Percentiles rank a stretch among this genome's conserved stretches.
phyloP scores from a whole-genome alignment of 768 basidiomycete species.

The Exsudoporus frostii region DNA sequence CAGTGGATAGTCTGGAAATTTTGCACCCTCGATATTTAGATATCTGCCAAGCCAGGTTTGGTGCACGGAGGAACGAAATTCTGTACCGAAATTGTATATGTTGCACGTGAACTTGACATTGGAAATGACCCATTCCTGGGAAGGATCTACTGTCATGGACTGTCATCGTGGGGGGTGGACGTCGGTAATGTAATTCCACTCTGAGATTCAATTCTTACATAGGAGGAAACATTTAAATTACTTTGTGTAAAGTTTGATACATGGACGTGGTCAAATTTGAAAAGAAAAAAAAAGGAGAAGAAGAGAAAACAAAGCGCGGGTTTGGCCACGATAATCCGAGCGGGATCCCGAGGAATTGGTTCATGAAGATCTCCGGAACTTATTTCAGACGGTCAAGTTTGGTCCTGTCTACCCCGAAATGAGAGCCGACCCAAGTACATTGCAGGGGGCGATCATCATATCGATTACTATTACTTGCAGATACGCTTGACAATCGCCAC shows the following conservation, averaged over 20 bases:
- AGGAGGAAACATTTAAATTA: background rate
- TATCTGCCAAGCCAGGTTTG: background rate
- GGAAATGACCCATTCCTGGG: conserved; percentile 19
- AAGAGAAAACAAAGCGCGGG: background rate
- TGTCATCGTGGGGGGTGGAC: too few relatives aligned
- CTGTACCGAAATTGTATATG: conserved; percentile 4
- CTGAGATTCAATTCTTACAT: background rate
- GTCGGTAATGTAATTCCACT: background rate
- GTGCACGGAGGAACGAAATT: background rate
- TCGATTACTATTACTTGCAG: background rate
- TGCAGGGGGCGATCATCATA: background rate
- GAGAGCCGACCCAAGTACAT: background rate
- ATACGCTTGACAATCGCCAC: too few relatives aligned
- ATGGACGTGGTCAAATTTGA: conserved; percentile 1
- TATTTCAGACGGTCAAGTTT: background rate
- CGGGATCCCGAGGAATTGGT: background rate
- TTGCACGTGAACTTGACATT: conserved; percentile 16
- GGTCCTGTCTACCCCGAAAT: background rate
- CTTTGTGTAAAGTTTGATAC: background rate
- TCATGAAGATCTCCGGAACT: background rate
- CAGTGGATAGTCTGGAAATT: background rate
- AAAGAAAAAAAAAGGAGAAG: background rate
- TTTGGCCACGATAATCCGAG: background rate
- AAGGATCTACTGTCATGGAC: conserved; percentile 15
- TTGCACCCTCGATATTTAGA: background rate